Evolutionary conservation across 2,329 filamentous ascomycete species (phyloP), one percentile per base, ranked within the genome.

Genomic region (Xylariaceae sp.): DNA sequence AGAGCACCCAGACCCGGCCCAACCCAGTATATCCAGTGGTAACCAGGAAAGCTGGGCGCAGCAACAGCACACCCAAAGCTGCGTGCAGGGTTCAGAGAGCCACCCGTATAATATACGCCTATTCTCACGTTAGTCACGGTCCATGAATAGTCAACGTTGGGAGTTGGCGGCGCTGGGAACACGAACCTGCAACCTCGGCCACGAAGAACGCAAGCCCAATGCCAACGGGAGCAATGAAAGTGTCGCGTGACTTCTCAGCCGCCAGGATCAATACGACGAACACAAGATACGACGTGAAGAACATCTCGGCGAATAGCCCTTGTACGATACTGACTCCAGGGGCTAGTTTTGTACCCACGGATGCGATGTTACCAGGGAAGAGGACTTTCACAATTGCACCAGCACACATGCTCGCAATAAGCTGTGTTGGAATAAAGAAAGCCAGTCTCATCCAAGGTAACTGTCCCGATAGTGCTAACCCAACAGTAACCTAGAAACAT

Each of bases 121-220:
- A 18, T 35, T n/a, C 11, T 42, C 48, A 15, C 7, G 17, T 62
- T 39, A 59, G 18, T 10, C 51, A 30, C 2, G 13, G 51, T 51
- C 45, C 8, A 23, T 47, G n/a, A 48, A 35, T 42, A 13, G 7
- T 34, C 6, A n/a, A 1, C n/a, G 11, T 5, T 1, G 42, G 9
- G 48, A 17, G 39, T n/a, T 30, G 30, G 34, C 3, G 18, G n/a
- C 2, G 35, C 10, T n/a, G 44, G 42, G 30, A 11, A 51, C 11
- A 60, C 69, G 56, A 63, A 74, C 75, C 76, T 9, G 72, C 65
- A 34, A 76, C 64, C 65, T 75, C 63, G 0, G 72, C 70, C 30
- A 89, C 76, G 66, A 89, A 88, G 15, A 89, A 76, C 0, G 85
- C 74, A 1, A 89, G 71, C 0, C 87, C 87, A 63, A 90, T 88